phyloP scores from a whole-genome alignment of 495 filamentous ascomycete genomes.

The Lasiosphaeris hirsuta region DNA sequence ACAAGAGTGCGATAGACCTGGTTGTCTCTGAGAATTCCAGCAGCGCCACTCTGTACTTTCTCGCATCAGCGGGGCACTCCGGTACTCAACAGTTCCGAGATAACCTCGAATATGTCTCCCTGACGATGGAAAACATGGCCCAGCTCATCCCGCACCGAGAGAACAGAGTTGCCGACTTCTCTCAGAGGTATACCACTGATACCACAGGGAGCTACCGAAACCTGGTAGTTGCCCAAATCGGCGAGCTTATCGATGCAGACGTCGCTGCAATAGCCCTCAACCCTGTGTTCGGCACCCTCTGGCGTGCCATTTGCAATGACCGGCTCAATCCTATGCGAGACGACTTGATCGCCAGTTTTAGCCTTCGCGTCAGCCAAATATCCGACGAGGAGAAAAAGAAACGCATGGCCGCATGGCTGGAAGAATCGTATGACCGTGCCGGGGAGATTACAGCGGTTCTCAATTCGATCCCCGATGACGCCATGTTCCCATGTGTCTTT shows the following conservation, averaged over 20 bases:
- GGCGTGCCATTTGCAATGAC: slow-evolving; percentile 47
- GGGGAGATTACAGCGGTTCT: slow-evolving; percentile 43
- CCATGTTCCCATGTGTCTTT: slow-evolving; percentile 50
- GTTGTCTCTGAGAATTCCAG: slow-evolving; percentile 19
- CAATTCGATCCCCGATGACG: slow-evolving; percentile 35
- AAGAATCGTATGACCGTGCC: slow-evolving; percentile 44
- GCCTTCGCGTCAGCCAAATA: slow-evolving; percentile 31
- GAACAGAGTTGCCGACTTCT: slow-evolving; percentile 30
- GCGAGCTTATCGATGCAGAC: slow-evolving; percentile 37
- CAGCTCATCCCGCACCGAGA: slow-evolving; percentile 27
- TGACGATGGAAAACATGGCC: slow-evolving; percentile 26
- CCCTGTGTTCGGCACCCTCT: slow-evolving; percentile 46
- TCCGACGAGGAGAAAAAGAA: slow-evolving; percentile 27
- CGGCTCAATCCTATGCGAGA: slow-evolving; percentile 36
- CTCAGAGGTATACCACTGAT: slow-evolving; percentile 36
- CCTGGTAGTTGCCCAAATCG: slow-evolving; percentile 31
- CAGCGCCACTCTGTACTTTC: slow-evolving; percentile 8
- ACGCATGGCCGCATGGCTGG: slow-evolving; percentile 42
- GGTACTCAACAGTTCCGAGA: slow-evolving; percentile 14
- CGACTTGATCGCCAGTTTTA: slow-evolving; percentile 36
- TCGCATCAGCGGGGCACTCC: slow-evolving; percentile 7
- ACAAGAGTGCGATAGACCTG: slow-evolving; percentile 10
- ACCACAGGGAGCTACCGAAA: slow-evolving; percentile 31
- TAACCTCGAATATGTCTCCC: slow-evolving; percentile 13
- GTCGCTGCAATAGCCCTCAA: slow-evolving; percentile 42